Evolutionary conservation across 139 green algal genomes (phyloP).

Genomic region (Pleodorina starrii): DNA sequence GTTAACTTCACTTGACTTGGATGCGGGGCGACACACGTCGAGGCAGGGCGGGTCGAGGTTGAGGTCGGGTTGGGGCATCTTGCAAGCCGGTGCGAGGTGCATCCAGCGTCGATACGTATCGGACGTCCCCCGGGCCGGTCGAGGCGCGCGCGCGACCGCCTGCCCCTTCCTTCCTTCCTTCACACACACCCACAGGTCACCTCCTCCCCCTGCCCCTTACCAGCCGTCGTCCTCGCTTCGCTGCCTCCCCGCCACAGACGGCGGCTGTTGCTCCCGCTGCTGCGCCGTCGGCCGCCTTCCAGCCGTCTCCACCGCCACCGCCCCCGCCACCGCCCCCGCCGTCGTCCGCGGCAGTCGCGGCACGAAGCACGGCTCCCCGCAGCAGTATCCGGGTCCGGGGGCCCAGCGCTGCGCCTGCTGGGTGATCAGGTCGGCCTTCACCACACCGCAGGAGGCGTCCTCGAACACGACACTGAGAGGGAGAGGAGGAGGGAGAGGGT

Average conservation of each 20-base stretch:
- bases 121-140: no score
- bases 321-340: background rate
- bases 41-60: background rate
- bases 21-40: background rate
- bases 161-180: no score
- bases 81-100: no score
- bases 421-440: slow-evolving; percentile 36
- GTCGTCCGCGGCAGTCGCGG: background rate
- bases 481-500: no score
- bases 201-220: no score
- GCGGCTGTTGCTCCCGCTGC: background rate
- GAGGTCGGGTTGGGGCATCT: no score
- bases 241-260: background rate
- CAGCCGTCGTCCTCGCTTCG: slow-evolving; percentile 50
- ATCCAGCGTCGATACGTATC: no score
- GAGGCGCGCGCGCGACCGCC: no score
- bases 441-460: background rate
- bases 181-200: no score
- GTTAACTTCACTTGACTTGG: no score
- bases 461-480: background rate
- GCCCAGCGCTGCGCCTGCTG: slow-evolving; percentile 12
- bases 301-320: background rate
- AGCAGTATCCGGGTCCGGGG: slow-evolving; percentile 20
- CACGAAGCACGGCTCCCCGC: slow-evolving; percentile 42
- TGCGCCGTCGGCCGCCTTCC: background rate